Evolutionary conservation across 768 basidiomycete genomes (phyloP), one percentile per base, ranked within the genome.

Genomic region (Russula lepida): DNA sequence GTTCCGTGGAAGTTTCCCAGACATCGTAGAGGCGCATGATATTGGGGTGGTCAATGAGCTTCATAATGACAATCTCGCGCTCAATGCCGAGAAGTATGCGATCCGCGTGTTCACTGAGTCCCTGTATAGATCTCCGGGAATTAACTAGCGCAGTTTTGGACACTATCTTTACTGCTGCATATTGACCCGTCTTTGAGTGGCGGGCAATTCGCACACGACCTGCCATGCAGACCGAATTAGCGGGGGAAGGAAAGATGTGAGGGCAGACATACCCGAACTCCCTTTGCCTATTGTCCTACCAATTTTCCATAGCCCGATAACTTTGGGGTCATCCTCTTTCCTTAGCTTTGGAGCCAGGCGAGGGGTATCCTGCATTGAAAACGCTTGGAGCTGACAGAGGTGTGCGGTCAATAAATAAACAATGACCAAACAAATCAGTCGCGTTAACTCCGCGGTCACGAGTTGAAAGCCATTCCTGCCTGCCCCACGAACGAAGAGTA

Each of bases 41-140:
- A 72, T 95, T 94, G 2, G 94, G 94, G 70, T 98, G 93, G 64
- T 95, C 87, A 66, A 97, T 87, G 64, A 97, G 84, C 73, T 97
- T 98, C 94, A 98, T 95, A 69, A 97, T 86, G 62, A 95, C 92
- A 54, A 97, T 95, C 74, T 98, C 95, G 63, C 93, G 83, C 72
- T 95, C 90, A 63, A 97, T 84, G 51, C 86, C 84, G 60, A 90
- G 82, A 63, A 86, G 80, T 62, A 82, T 83, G 67, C 86, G 88
- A 68, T 92, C 90, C 13, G 86, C 80, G 63, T 88, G 83, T 59
- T 87, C 86, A 15, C 80, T 84, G 13, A 87, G 81, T 52, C 83
- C 82, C 52, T 82, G 79, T 62, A 91, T 77, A 25, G 87, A 88
- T 64, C 82, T 78, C 41, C 82, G 79, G 51, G 89, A 88, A 56